Evolutionary conservation across 139 green algal genomes (phyloP).

Genomic region (Chlorella sorokiniana): DNA sequence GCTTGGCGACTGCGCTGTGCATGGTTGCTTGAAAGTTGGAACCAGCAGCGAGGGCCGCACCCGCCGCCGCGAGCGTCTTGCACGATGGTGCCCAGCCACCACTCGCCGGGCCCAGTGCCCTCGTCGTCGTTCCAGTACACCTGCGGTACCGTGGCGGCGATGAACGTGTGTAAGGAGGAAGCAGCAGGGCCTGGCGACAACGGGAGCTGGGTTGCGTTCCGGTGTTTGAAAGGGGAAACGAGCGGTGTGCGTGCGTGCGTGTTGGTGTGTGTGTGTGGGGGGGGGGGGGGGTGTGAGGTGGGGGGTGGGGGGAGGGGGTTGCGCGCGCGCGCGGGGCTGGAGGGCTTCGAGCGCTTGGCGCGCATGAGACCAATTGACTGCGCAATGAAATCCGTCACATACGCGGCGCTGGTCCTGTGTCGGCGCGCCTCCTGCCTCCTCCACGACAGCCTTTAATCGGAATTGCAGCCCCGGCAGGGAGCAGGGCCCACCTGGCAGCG

Average conservation of each 20-base stretch:
- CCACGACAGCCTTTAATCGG: neutral
- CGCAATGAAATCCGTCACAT: no score
- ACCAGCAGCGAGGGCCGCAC: neutral
- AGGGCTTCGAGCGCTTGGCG: no score
- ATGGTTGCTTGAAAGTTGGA: neutral
- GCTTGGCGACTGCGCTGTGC: neutral
- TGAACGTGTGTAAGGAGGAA: neutral
- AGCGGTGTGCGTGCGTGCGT: no score
- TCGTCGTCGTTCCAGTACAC: conserved; percentile 47
- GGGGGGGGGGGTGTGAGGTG: no score
- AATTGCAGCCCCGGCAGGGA: no score
- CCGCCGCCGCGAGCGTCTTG: conserved; percentile 4
- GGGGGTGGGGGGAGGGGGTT: no score
- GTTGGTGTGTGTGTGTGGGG: no score
- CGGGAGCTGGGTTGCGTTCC: neutral
- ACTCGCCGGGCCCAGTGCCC: conserved; percentile 24
- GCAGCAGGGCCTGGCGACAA: neutral
- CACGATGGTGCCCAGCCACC: conserved; percentile 44
- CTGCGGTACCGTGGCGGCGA: conserved; percentile 22
- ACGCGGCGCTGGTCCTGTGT: no score
- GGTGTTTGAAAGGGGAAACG: neutral
- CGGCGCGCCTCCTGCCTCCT: no score
- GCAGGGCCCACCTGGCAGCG: conserved; percentile 38
- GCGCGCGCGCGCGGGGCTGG: no score
- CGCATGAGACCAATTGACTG: no score